Base-by-base conservation (phyloP, 805 yeast species). In the Torulaspora maleeae region DNA sequence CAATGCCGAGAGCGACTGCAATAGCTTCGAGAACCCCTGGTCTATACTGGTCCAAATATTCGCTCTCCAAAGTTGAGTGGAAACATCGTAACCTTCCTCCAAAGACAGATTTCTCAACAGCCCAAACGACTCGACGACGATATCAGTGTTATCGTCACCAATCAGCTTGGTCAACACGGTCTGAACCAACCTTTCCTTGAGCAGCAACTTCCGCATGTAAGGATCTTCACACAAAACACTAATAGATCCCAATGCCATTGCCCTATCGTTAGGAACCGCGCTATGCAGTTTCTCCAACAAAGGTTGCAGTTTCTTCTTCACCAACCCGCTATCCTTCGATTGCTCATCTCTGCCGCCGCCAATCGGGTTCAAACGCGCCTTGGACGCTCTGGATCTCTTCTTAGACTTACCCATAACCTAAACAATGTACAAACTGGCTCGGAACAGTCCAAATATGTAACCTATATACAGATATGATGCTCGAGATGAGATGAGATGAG, bases 71-170 rank as follows among this genome's bases (percentile, higher is more conserved):
- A 86, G 63, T 61, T 77, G 79, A 16, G 78, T 76, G 22, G 88
- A 79, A 29, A 87, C 76, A 51, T 87, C 95, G 55, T 86, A 82
- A 16, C 96, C 97, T 66, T 89, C 95, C 59, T 87, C 95, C 43
- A 87, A 72, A 2, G 84, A 82, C 45, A 91, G 60, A 59, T 85
- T 88, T 61, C 96, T 76, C 51, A 93, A 68, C 19, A 91, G 69
- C 1, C 96, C 97, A 55, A 79, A 82, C 1, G 91, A 74, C 56
- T 85, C 95, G 16, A 85, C 84, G 15, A 86, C 83, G 36, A 87
- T 78, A 53, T 88, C 96, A 45, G 80, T 82, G 52, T 82, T 75
- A 16, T 74, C 60, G 60, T 87, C 95, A 36, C 76, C 77, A 17
- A 90, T 64, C 25, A 82, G 72, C 48, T 81, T 80, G 17, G 81